Evolutionary conservation across 495 filamentous ascomycete genomes (phyloP).

Genomic region (Penicillium steckii): DNA sequence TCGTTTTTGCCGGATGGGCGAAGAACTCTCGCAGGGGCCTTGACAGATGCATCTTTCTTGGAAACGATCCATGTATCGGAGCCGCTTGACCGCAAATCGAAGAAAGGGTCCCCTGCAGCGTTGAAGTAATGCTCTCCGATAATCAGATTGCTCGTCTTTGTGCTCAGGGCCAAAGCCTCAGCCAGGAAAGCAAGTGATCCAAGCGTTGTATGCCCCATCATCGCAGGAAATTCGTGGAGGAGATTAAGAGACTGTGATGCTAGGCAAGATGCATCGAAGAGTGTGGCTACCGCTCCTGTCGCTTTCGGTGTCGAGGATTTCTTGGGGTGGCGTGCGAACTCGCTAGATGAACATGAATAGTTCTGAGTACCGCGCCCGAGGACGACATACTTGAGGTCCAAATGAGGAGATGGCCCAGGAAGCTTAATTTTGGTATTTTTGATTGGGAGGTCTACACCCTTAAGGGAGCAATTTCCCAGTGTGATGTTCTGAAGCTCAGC

Average conservation of each 20-base stretch:
- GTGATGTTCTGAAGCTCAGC: constrained; percentile 20
- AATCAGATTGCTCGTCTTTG: constrained; percentile 32
- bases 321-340: constrained; percentile 6
- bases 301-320: constrained; percentile 31
- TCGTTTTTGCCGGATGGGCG: constrained; percentile 33
- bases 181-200: constrained; percentile 33
- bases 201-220: constrained; percentile 38
- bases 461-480: constrained; percentile 31
- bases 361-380: constrained; percentile 76
- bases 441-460: constrained; percentile 16
- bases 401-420: constrained; percentile 39
- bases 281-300: constrained; percentile 63
- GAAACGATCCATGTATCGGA: constrained; percentile 30
- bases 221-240: constrained; percentile 33
- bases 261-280: constrained; percentile 61
- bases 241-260: constrained; percentile 24
- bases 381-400: constrained; percentile 59
- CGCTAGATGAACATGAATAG: constrained; percentile 60
- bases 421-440: constrained; percentile 32
- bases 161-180: constrained; percentile 15
- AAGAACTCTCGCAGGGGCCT: constrained; percentile 50
- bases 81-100: constrained; percentile 53
- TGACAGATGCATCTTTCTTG: constrained; percentile 45
- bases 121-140: constrained; percentile 71
- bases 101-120: constrained; percentile 47